These are phyloP conservation scores for Cyberlindnera nakhonratchasimensis DNA, from an alignment of 805 yeast species.

Conservation along the genomic window DNA sequence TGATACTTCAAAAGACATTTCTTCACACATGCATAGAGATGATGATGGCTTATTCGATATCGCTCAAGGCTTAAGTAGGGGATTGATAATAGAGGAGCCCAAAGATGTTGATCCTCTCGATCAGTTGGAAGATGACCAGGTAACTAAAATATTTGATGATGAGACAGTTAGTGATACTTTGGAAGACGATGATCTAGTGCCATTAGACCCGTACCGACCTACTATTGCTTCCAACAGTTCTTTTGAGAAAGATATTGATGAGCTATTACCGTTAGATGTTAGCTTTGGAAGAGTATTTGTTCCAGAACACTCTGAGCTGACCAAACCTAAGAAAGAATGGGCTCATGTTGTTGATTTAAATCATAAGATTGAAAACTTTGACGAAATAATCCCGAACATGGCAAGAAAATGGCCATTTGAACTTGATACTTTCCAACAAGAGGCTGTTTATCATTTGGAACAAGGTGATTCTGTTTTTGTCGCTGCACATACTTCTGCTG, in stretches of 20 bases:
- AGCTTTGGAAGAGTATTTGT: constrained; percentile 35
- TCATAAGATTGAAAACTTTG: constrained; percentile 78
- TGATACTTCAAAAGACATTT: constrained; percentile 33
- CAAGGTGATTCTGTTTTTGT: constrained; percentile 98
- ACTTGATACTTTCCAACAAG: constrained; percentile 92
- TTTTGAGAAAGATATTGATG: constrained; percentile 41
- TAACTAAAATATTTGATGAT: constrained; percentile 26
- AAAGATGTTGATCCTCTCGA: constrained; percentile 11
- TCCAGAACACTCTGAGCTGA: constrained; percentile 15
- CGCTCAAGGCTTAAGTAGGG: constrained; percentile 81
- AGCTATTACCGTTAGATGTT: constrained; percentile 48
- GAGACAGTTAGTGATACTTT: constrained; percentile 11
- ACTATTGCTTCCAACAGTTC: constrained; percentile 2
- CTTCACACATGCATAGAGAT: constrained; percentile 56
- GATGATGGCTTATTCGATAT: constrained; percentile 72
- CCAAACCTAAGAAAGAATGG: constrained; percentile 59
- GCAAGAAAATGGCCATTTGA: constrained; percentile 95
- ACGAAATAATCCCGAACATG: constrained; percentile 86
- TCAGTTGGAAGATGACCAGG: constrained; percentile 22
- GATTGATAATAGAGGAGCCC: constrained; percentile 38
- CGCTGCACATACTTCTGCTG: constrained; percentile 98
- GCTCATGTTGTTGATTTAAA: constrained; percentile 92
- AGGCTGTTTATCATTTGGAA: constrained; percentile 93
- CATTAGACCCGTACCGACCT: constrained; percentile 4
- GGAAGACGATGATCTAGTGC: background rate